Evolutionary conservation across 2,329 filamentous ascomycete genomes (phyloP).

Genomic region (Ophiostoma pallidulum): DNA sequence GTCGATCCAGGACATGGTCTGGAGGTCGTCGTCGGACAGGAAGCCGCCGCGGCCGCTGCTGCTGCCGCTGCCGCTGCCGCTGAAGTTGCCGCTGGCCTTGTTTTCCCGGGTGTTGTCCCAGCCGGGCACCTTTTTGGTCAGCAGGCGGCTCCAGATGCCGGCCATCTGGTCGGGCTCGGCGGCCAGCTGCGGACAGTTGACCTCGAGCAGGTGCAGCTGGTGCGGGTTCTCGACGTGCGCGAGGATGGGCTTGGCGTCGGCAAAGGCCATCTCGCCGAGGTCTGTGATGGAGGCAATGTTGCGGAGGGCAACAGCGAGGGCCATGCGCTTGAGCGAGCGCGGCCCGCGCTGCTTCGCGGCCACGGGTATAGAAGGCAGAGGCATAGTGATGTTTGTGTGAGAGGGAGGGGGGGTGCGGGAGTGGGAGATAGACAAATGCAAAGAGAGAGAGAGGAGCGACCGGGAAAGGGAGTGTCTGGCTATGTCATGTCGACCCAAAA

Average conservation of each 20-base stretch:
- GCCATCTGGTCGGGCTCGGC: conserved; percentile 55
- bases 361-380: conserved; percentile 6
- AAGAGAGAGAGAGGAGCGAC: no score
- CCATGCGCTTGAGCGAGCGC: conserved; percentile 40
- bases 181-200: conserved; percentile 65
- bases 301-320: conserved; percentile 41
- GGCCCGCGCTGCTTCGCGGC: conserved; percentile 15
- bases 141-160: conserved; percentile 71
- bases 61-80: no score
- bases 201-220: conserved; percentile 67
- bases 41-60: no score
- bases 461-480: no score
- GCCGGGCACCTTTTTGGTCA: conserved; percentile 64
- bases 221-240: conserved; percentile 59
- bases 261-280: conserved; percentile 62
- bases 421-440: neutral
- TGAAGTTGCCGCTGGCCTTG: no score
- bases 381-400: neutral
- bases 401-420: neutral
- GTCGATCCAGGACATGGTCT: conserved; percentile 57
- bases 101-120: conserved; percentile 53
- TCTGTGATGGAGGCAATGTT: conserved; percentile 52
- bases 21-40: conserved; percentile 49
- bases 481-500: no score
- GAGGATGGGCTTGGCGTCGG: conserved; percentile 58